Conservation (phyloP, 2,329 filamentous ascomycete species). For the Calonectria pseudoturangicola region DNA sequence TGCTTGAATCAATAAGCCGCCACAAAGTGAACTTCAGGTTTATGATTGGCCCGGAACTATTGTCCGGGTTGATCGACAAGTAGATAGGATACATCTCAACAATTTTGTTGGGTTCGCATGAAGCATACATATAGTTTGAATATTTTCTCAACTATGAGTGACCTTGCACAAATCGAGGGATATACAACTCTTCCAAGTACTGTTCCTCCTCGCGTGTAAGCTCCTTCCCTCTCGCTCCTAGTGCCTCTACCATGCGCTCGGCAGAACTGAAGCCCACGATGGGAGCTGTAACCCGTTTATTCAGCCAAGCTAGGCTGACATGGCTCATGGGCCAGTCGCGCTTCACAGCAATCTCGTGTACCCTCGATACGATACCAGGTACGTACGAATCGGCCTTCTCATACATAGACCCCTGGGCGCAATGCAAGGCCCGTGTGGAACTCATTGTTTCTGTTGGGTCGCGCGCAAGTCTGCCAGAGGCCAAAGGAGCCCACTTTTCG, state of each 20-base stretch:
- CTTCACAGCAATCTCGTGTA: background rate
- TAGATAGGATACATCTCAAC: background rate
- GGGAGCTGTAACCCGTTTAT: background rate
- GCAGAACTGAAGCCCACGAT: background rate
- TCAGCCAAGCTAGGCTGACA: background rate
- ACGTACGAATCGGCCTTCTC: background rate
- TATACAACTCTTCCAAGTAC: constrained; percentile 1
- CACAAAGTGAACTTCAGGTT: too few relatives aligned
- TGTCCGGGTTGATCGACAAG: background rate
- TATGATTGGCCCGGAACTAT: too few relatives aligned
- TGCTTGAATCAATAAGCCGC: too few relatives aligned
- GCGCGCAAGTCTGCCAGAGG: background rate
- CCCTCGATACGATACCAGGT: background rate
- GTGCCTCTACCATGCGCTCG: background rate
- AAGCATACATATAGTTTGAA: background rate
- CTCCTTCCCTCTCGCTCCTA: background rate
- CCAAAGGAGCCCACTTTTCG: background rate
- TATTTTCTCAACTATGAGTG: background rate
- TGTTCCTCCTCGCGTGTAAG: background rate
- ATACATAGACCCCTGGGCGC: background rate
- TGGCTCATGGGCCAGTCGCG: constrained; percentile 2
- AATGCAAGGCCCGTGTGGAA: background rate
- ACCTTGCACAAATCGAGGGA: background rate
- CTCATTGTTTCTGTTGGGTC: background rate
- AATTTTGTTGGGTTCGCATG: background rate